These are phyloP conservation scores for Colletotrichum somersetense DNA, from an alignment of 2,329 filamentous ascomycete genomes.

Conservation along the genomic window DNA sequence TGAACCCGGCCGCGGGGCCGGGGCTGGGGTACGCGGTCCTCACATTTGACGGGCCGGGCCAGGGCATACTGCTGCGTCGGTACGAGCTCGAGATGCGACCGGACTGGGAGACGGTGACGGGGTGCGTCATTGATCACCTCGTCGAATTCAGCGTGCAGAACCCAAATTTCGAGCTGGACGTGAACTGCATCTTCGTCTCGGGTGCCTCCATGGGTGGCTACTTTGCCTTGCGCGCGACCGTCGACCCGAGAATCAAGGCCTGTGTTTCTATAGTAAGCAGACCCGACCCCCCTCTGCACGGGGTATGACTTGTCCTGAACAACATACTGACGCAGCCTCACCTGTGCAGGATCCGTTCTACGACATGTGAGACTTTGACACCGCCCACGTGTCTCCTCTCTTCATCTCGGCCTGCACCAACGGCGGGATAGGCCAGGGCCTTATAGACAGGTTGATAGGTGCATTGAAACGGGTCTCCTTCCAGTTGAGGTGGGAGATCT, in stretches of 20 bases:
- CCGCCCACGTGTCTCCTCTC: constrained; percentile 44
- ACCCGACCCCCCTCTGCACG: background rate
- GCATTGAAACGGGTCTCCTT: constrained; percentile 44
- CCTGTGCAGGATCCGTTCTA: constrained; percentile 48
- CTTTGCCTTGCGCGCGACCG: constrained; percentile 57
- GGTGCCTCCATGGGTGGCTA: constrained; percentile 61
- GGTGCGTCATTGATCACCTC: constrained; percentile 51
- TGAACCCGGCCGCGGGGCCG: constrained; percentile 45
- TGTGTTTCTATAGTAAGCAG: constrained; percentile 53
- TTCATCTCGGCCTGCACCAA: constrained; percentile 45
- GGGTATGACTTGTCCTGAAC: background rate
- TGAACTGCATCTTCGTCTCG: constrained; percentile 51
- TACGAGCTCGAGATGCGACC: constrained; percentile 49
- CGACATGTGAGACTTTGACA: constrained; percentile 49
- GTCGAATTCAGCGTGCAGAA: constrained; percentile 32
- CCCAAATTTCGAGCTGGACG: constrained; percentile 51
- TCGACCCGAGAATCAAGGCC: constrained; percentile 58
- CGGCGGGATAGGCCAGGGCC: constrained; percentile 45
- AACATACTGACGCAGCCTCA: no score
- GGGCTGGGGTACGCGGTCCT: constrained; percentile 57
- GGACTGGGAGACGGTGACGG: constrained; percentile 54
- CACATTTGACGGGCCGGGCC: constrained; percentile 61
- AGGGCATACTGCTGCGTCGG: constrained; percentile 53
- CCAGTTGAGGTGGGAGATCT: constrained; percentile 50
- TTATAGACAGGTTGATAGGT: constrained; percentile 47